Conservation (phyloP, 1,284 basidiomycete species). For the Peniophora sp. region DNA sequence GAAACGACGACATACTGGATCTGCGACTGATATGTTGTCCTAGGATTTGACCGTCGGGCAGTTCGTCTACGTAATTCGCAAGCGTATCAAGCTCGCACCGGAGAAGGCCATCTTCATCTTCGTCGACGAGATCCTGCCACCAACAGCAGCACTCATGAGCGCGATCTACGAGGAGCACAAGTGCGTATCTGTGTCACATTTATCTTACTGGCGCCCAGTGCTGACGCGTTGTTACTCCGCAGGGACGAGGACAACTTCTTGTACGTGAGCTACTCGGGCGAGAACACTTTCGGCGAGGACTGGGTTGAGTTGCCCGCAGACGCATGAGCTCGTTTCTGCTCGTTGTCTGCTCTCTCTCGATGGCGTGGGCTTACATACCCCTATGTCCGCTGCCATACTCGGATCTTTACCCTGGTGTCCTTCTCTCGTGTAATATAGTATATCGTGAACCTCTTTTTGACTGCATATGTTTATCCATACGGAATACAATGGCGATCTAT, state of each 20-base stretch:
- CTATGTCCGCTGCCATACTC: too few species aligned
- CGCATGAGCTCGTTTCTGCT: slow-evolving; percentile 7
- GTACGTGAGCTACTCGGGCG: slow-evolving; percentile 93
- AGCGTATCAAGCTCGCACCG: slow-evolving; percentile 98
- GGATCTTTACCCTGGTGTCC: too few species aligned
- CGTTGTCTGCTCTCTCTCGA: slow-evolving; percentile 7
- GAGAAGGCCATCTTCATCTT: slow-evolving; percentile 99
- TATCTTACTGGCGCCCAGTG: not conserved
- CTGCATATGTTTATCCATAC: too few species aligned
- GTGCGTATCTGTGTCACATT: slow-evolving; percentile 39
- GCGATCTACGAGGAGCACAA: slow-evolving; percentile 99
- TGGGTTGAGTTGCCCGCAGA: slow-evolving; percentile 13
- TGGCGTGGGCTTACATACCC: slow-evolving; percentile 1
- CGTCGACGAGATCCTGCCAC: slow-evolving; percentile 96
- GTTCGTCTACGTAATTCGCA: slow-evolving; percentile 99
- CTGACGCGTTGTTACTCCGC: slow-evolving; percentile 11
- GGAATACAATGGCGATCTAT: too few species aligned
- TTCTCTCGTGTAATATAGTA: too few species aligned
- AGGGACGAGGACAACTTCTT: slow-evolving; percentile 97
- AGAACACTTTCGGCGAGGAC: slow-evolving; percentile 83
- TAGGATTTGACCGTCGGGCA: slow-evolving; percentile 97
- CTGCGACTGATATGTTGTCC: slow-evolving; percentile 7
- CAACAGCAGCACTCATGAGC: slow-evolving; percentile 97
- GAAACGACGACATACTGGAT: slow-evolving; percentile 6
- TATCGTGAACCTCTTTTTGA: too few species aligned